Evolutionary conservation across 129 eudicot species (phyloP), one percentile per base, ranked within the genome.

Genomic region (Lactuca saligna): DNA sequence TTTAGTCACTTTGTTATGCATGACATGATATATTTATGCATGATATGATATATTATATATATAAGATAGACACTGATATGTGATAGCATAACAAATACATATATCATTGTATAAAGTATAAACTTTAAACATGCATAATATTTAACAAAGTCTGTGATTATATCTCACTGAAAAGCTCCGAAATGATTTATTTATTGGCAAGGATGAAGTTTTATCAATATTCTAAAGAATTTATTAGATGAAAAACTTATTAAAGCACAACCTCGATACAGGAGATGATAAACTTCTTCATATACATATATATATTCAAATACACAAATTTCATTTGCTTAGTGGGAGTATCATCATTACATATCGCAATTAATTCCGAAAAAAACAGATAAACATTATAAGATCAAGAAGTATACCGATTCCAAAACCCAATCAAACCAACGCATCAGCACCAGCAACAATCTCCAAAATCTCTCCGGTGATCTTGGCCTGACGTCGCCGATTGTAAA

Each of bases 371-470:
- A 61, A 46, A 70, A 53, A 8, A 17, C n/a, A 49, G 37, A 38
- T 8, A 51, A 67, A 60, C 61, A 72, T 33, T 59, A 46, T 46
- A 46, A 25, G 42, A 4, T 44, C 75, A 73, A 66, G 68, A 74
- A 64, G 75, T 82, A 82, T 78, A 78, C 81, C 72, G 17, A 35
- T 46, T 34, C 15, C 17, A n/a, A 35, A 44, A 62, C 57, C 33
- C 50, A n/a, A 34, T 35, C 39, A 68, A 71, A 57, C 53, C 37
- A 59, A 48, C 6, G 76, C 76, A n/a, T 74, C 76, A 15, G 84
- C 84, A 29, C 88, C 88, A 25, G 88, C 79, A 25, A 83, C 88
- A 68, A 83, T 83, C 88, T 83, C 88, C 78, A 83, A 73, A 58
- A 83, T 70, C 73, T 83, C 88, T 32, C 82, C 82, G 11, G 88